Evolutionary conservation across 208 protist genomes (phyloP), one percentile per base, ranked within the genome.

Genomic region (Trypanosoma mega): DNA sequence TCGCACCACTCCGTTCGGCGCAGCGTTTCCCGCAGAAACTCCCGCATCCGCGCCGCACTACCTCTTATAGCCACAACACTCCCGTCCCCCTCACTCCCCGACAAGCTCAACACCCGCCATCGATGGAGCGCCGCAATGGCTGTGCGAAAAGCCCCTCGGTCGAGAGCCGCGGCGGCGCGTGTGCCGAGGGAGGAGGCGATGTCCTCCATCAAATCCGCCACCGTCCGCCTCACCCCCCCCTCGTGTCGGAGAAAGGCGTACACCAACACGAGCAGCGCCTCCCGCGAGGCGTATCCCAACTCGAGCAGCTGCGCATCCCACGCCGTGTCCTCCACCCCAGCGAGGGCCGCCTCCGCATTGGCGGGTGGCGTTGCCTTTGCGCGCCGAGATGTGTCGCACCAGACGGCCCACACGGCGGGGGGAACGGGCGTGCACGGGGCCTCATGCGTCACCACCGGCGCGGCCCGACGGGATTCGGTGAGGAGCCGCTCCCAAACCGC

Each of bases 161-260:
- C 84, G 0, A 91, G 55, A 39, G 84, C 74, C 1, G 80, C 78
- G 0, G 84, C 84, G 12, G 84, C 84, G 9, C 70, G 65, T 9
- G 80, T 87, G 33, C 84, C 84, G 41, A 91, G 74, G 0, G 80
- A 80, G 0, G 84, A 88, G 2, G 80, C 74, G 8, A 92, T 76
- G 56, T 92, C 85, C 50, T 88, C 85, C 20, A 92, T 48, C 9
- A 92, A 60, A 52, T 92, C 85, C 2, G 74, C 72, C 2, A 88
- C 76, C 1, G 76, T 81, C 26, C 85, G 80, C 3, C 33, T 29
- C 18, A 86, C 71, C 9, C 77, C 76, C 12, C 48, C 59, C 34
- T 72, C 75, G 48, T 83, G 74, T 21, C 85, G 79, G 1, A 87
- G 45, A 37, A 76, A 75, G 27, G 85, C 70, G 67, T 87, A 84